Evolutionary conservation across 2,329 filamentous ascomycete genomes (phyloP).

Genomic region (Aspergillus latus): DNA sequence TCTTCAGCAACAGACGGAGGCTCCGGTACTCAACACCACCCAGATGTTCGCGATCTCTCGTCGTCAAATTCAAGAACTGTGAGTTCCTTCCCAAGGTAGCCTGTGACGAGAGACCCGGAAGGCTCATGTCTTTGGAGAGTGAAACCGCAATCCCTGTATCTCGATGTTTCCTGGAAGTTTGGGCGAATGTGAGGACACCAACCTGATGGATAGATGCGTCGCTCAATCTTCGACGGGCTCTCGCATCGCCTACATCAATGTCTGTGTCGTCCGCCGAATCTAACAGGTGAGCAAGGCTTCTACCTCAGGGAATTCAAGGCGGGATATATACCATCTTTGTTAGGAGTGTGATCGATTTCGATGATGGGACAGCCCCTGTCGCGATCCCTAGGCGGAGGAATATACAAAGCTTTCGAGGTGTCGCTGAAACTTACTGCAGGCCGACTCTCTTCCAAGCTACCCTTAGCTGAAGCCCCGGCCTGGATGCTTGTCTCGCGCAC

Average conservation of each 20-base stretch:
- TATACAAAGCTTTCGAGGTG: constrained; percentile 26
- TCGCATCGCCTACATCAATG: background rate
- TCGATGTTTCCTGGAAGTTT: constrained; percentile 11
- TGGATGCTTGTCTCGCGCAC: background rate
- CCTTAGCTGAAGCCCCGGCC: background rate
- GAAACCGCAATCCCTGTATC: constrained; percentile 17
- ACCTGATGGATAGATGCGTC: constrained; percentile 9
- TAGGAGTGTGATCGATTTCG: constrained; percentile 25
- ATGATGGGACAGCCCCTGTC: constrained; percentile 27
- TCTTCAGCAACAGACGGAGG: constrained; percentile 51
- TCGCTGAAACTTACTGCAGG: constrained; percentile 17
- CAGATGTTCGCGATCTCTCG: constrained; percentile 45
- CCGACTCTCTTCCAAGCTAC: background rate
- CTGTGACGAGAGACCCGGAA: constrained; percentile 45
- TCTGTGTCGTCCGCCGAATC: constrained; percentile 7
- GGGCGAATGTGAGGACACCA: constrained; percentile 16
- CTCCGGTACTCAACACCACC: constrained; percentile 56
- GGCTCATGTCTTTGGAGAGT: constrained; percentile 28
- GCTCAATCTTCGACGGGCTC: constrained; percentile 2
- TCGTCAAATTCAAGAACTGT: constrained; percentile 46
- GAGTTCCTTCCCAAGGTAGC: constrained; percentile 51
- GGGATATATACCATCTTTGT: constrained; percentile 12
- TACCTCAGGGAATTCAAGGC: background rate
- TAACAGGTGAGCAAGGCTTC: background rate
- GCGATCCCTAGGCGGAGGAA: constrained; percentile 25